Base-by-base conservation (phyloP, 345 rosid genomes). In the Heritiera fomes region DNA sequence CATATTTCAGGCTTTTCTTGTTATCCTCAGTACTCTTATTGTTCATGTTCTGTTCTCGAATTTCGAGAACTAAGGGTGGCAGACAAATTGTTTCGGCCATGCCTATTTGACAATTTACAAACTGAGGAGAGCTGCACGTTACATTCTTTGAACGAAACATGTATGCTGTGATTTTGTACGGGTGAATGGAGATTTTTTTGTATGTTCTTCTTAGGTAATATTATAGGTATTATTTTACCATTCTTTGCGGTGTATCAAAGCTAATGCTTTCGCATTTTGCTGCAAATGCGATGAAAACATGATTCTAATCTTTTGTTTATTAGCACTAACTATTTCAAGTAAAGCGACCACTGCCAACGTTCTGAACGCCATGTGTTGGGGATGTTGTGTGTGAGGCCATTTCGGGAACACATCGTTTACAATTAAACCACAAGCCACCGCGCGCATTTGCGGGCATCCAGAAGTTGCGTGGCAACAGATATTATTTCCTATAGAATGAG, bases 41-140 rank as follows among this genome's bases (percentile, higher is more conserved):
- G 86, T 90, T 94, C 85, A 92, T 94, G 98, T 97, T 94, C 87
- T 97, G 98, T 82, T 91, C 98, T 62, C 88, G 98, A 77, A 94
- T 97, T 61, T 90, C 99, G 5, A 96, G 91, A 82, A 85, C 55
- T 11, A 45, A 68, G 50, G 32, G 88, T 59, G 83, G 84, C 75
- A 89, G 98, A 84, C 83, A 89, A 75, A 81, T 90, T 63, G 83
- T 88, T 81, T 80, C 95, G 0, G 82, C 87, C 62, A 63, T 84
- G 46, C 85, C 84, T 3, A 56, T 75, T 32, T 81, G 76, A 80
- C 66, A 18, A 17, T 41, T 64, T 45, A 18, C 28, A 72, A 64
- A 30, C 3, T 12, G 34, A 34, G 17, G 17, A 64, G 58, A 74
- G 52, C 11, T 18, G 18, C 14, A 53, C 1, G 20, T 59, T 55